Percentiles rank a stretch among this genome's conserved stretches.
Conservation (phyloP, 257 asterid genomes). For the Nicotiana knightiana region DNA sequence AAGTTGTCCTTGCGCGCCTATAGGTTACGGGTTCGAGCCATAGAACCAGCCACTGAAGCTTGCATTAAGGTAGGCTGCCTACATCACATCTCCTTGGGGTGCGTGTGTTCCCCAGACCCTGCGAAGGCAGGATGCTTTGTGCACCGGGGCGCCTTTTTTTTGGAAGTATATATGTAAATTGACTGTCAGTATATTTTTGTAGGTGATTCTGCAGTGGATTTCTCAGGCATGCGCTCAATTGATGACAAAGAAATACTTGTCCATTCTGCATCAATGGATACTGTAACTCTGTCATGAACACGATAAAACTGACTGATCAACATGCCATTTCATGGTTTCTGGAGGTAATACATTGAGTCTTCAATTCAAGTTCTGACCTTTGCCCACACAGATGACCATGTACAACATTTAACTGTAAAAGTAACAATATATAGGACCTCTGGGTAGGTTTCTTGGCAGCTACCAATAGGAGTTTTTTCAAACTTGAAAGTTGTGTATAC, state of each 20-base stretch:
- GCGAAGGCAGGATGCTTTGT: too few relatives aligned
- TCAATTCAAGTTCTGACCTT: not conserved
- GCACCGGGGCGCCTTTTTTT: too few relatives aligned
- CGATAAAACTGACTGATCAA: not conserved
- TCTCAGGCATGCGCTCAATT: conserved; percentile 19
- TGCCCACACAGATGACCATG: not conserved
- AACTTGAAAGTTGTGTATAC: conserved; percentile 1
- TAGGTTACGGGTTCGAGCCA: too few relatives aligned
- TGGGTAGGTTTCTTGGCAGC: conserved; percentile 6
- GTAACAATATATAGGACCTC: not conserved
- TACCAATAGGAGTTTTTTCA: not conserved
- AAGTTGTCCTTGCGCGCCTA: too few relatives aligned
- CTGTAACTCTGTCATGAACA: conserved; percentile 10
- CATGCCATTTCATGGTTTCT: not conserved
- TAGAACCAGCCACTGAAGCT: too few relatives aligned
- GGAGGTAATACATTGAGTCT: conserved; percentile 8
- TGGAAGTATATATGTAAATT: not conserved
- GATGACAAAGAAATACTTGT: conserved; percentile 23
- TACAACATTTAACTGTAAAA: not conserved
- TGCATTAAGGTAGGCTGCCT: too few relatives aligned
- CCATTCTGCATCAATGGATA: conserved; percentile 28
- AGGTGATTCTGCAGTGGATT: conserved; percentile 47
- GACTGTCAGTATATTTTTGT: not conserved
- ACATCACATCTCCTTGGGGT: too few relatives aligned
- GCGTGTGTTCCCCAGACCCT: too few relatives aligned